These are phyloP conservation scores for Trichosporon asahii DNA, from an alignment of 1,284 basidiomycete genomes.

Conservation along the genomic window DNA sequence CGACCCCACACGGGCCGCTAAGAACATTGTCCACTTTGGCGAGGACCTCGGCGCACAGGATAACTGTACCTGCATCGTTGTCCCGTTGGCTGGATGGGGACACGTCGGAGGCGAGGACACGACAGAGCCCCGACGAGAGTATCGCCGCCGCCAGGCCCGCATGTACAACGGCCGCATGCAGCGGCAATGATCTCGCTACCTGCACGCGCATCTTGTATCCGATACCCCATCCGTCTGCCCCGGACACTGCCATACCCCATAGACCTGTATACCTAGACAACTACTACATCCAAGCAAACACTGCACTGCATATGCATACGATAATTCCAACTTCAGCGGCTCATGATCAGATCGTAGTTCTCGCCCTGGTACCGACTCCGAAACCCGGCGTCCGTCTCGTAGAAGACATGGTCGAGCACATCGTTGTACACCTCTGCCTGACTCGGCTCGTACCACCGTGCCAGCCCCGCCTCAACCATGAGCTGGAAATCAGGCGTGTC, in stretches of 20 bases:
- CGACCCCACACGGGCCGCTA: conserved; percentile 75
- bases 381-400: not conserved
- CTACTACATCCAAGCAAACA: not conserved
- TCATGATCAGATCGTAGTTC: not conserved
- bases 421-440: not conserved
- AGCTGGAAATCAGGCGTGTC: conserved; percentile 4
- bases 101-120: conserved; percentile 66
- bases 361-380: not conserved
- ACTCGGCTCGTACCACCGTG: not conserved
- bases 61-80: conserved; percentile 87
- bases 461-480: not conserved
- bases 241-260: not conserved
- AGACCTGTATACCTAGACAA: conserved; percentile 11
- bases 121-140: conserved; percentile 76
- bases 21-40: conserved; percentile 77
- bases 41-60: conserved; percentile 88
- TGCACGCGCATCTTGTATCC: not conserved
- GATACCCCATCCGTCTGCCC: not conserved
- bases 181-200: conserved; percentile 38
- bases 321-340: not conserved
- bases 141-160: conserved; percentile 66
- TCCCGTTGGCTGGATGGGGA: conserved; percentile 91
- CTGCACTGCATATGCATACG: not conserved
- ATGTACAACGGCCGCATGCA: conserved; percentile 49
- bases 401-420: not conserved